phyloP scores from a whole-genome alignment of 768 basidiomycete species.

The Boletellus ananas region DNA sequence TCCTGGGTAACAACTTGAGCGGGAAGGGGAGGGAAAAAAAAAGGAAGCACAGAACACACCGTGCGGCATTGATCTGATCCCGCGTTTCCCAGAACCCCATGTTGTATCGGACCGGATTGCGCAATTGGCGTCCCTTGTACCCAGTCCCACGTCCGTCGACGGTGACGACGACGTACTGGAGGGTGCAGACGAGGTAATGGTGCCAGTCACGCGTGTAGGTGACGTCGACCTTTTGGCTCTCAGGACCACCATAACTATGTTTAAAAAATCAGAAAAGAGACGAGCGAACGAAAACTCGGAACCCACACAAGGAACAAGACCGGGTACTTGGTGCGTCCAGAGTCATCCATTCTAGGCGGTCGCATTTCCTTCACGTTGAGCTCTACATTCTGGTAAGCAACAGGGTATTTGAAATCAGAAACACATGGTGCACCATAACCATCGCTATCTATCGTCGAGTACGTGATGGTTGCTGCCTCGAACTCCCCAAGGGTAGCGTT shows the following conservation, averaged over 20 bases:
- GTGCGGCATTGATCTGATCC: constrained; percentile 89
- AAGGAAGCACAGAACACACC: constrained; percentile 38
- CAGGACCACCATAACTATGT: constrained; percentile 84
- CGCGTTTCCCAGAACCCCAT: constrained; percentile 85
- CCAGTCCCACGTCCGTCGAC: constrained; percentile 96
- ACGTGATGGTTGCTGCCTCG: constrained; percentile 63
- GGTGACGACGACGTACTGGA: constrained; percentile 80
- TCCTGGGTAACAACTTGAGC: constrained; percentile 34
- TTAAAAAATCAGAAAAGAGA: constrained; percentile 6
- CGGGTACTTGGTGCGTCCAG: constrained; percentile 94
- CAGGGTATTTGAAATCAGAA: constrained; percentile 11
- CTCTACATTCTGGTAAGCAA: constrained; percentile 44
- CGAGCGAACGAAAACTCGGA: not conserved
- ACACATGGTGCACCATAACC: constrained; percentile 58
- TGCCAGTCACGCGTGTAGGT: constrained; percentile 78
- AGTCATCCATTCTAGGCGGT: constrained; percentile 89
- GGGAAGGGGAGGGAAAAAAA: not conserved
- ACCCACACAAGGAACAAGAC: constrained; percentile 83
- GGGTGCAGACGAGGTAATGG: constrained; percentile 74
- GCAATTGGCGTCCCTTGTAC: constrained; percentile 76
- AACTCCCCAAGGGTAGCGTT: constrained; percentile 62
- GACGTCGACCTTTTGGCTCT: constrained; percentile 71
- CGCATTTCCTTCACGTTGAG: constrained; percentile 89
- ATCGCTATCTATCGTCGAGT: constrained; percentile 73
- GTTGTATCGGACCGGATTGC: constrained; percentile 86